A percentile compares a stretch with the other conserved stretches of the same genome.
Evolutionary conservation across 2,329 filamentous ascomycete genomes (phyloP).

Genomic region (Trichoderma atroviride): DNA sequence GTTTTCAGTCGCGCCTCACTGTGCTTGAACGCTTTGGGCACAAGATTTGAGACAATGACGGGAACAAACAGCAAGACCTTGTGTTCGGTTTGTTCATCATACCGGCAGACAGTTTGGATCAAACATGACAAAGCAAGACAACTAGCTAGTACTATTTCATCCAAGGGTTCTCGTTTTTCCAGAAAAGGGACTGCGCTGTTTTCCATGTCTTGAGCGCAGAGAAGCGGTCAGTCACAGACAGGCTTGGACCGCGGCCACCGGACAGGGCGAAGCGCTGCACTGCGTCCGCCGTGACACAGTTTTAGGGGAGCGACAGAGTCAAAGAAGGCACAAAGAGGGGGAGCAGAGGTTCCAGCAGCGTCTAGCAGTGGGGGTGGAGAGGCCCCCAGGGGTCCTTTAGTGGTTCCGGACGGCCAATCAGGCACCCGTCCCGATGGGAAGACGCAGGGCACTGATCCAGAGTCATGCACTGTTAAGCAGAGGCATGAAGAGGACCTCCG

Average conservation of each 20-base stretch:
- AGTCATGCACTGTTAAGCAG: slow-evolving; percentile 22
- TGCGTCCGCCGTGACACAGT: slow-evolving; percentile 9
- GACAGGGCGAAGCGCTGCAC: slow-evolving; percentile 13
- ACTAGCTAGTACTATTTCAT: neutral
- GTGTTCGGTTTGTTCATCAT: neutral
- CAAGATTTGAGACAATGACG: neutral
- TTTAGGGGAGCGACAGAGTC: neutral
- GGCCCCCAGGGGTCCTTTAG: slow-evolving; percentile 19
- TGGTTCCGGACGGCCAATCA: slow-evolving; percentile 20
- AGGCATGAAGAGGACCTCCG: slow-evolving; percentile 20
- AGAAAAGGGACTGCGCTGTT: slow-evolving; percentile 9
- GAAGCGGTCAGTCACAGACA: slow-evolving; percentile 24
- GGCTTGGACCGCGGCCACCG: slow-evolving; percentile 7
- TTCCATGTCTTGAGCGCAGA: slow-evolving; percentile 12
- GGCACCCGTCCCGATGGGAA: slow-evolving; percentile 17
- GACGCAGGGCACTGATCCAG: slow-evolving; percentile 13
- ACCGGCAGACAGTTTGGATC: neutral
- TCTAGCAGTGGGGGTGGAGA: slow-evolving; percentile 23
- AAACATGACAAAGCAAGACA: slow-evolving; percentile 5
- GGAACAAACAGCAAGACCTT: neutral
- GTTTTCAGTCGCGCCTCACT: slow-evolving; percentile 9
- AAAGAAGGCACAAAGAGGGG: neutral
- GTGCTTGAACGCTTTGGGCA: neutral
- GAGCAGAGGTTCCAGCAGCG: slow-evolving; percentile 5
- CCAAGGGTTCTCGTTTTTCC: neutral